A percentile compares a stretch with the other conserved stretches of the same genome.
Conservation (phyloP, 2,329 filamentous ascomycete genomes). For the Coniella lustricola region DNA sequence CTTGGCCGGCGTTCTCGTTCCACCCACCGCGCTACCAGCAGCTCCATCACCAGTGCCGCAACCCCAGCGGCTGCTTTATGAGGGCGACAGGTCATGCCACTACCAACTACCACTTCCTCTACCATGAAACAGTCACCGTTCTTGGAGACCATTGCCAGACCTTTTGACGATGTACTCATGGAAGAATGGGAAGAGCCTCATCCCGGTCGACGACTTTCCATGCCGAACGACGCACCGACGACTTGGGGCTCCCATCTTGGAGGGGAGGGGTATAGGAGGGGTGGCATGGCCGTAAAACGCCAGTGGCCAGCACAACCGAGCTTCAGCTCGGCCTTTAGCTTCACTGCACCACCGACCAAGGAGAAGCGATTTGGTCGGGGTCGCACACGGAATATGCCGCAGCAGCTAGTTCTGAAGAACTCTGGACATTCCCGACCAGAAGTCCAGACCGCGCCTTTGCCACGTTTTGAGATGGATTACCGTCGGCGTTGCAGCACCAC, state of each 20-base stretch:
- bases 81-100: conserved; percentile 51
- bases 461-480: conserved; percentile 1
- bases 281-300: conserved; percentile 45
- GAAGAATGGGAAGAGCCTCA: conserved; percentile 39
- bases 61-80: conserved; percentile 35
- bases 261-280: conserved; percentile 28
- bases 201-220: conserved; percentile 35
- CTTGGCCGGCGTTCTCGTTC: conserved; percentile 47
- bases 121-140: conserved; percentile 21
- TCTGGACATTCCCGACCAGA: conserved; percentile 4
- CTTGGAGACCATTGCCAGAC: conserved; percentile 17
- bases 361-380: conserved; percentile 11
- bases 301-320: conserved; percentile 14
- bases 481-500: conserved; percentile 1
- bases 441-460: conserved; percentile 13
- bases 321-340: conserved; percentile 10
- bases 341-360: conserved; percentile 13
- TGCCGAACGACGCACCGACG: conserved; percentile 22
- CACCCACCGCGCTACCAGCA: conserved; percentile 34
- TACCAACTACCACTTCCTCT: conserved; percentile 28
- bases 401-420: conserved; percentile 8
- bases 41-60: conserved; percentile 12
- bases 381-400: conserved; percentile 13
- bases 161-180: conserved; percentile 19
- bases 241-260: conserved; percentile 18